A percentile compares a stretch with the other conserved stretches of the same genome.
phyloP scores from a whole-genome alignment of 768 basidiomycete genomes.

The Suillus hirtellus region DNA sequence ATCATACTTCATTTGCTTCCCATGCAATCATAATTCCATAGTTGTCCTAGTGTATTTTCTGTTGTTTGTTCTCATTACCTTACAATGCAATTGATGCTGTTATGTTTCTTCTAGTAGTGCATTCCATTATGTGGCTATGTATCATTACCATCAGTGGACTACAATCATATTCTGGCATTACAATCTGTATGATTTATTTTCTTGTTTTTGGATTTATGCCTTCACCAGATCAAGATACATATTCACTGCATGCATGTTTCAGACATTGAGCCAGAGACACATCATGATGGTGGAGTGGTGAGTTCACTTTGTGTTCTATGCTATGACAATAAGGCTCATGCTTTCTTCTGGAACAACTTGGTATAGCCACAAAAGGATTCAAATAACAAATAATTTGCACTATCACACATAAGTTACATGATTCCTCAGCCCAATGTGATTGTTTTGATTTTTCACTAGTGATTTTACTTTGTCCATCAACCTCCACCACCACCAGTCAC shows the following conservation, averaged over 20 bases:
- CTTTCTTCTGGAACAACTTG: neutral
- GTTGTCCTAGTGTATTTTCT: neutral
- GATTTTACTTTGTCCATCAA: neutral
- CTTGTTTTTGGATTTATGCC: neutral
- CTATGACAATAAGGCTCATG: neutral
- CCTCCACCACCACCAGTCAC: neutral
- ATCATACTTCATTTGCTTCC: constrained; percentile 1
- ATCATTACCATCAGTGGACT: neutral
- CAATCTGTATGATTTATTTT: neutral
- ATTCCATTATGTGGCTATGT: neutral
- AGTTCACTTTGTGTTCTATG: neutral
- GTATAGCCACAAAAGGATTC: neutral
- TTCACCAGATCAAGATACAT: neutral
- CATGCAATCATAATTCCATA: constrained; percentile 6
- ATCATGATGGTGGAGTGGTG: neutral
- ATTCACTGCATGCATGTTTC: neutral
- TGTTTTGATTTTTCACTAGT: neutral
- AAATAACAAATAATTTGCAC: neutral
- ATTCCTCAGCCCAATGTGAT: neutral
- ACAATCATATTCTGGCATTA: neutral
- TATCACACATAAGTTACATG: neutral
- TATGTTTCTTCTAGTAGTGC: neutral
- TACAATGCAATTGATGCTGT: neutral
- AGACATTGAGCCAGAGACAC: constrained; percentile 1
- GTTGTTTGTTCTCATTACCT: neutral